Evolutionary conservation across 768 basidiomycete species (phyloP).

Genomic region (Tylopilus felleus): DNA sequence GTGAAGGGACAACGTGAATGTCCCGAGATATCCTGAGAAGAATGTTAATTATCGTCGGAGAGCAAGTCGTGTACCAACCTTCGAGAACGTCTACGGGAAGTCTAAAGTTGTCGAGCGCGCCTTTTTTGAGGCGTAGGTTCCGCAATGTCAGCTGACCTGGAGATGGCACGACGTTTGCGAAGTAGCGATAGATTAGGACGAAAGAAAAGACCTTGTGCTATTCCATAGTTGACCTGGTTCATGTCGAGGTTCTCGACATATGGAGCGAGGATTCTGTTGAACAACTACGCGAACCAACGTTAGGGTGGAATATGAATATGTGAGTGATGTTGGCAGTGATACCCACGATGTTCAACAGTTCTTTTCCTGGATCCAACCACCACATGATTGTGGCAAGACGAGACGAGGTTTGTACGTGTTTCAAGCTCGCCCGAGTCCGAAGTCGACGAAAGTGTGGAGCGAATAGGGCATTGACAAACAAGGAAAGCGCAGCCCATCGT

Average conservation of each 20-base stretch:
- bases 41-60: not conserved
- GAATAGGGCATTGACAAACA: slow-evolving; percentile 32
- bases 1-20: slow-evolving; percentile 79
- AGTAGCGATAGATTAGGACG: not conserved
- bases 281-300: slow-evolving; percentile 44
- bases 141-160: slow-evolving; percentile 74
- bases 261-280: slow-evolving; percentile 89
- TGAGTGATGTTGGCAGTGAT: not conserved
- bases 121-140: slow-evolving; percentile 85
- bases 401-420: slow-evolving; percentile 1
- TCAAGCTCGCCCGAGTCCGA: not conserved
- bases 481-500: slow-evolving; percentile 19
- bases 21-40: slow-evolving; percentile 73
- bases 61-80: slow-evolving; percentile 43
- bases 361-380: slow-evolving; percentile 87
- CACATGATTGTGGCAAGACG: slow-evolving; percentile 51
- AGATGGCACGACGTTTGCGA: slow-evolving; percentile 6
- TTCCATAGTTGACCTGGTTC: slow-evolving; percentile 91
- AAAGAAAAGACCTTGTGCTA: slow-evolving; percentile 64
- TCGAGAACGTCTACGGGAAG: slow-evolving; percentile 94
- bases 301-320: not conserved
- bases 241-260: slow-evolving; percentile 97
- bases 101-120: slow-evolving; percentile 91
- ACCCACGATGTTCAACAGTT: slow-evolving; percentile 70
- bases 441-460: slow-evolving; percentile 1